Conservation (phyloP, 306 rosid genomes). For the Mimosa bimucronata region DNA sequence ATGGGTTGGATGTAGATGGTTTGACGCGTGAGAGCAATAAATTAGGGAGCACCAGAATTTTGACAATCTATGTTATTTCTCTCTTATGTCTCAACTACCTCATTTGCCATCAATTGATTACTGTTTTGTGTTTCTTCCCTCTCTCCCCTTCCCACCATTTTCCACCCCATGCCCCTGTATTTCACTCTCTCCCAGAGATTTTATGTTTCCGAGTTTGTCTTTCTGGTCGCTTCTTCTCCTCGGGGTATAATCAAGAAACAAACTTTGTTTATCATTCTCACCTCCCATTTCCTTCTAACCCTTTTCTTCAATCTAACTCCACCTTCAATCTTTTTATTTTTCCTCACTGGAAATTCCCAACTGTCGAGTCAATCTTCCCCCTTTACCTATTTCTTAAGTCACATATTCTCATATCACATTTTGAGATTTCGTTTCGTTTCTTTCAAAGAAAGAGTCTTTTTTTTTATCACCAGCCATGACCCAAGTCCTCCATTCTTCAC, state of each 20-base stretch:
- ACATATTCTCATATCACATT: background rate
- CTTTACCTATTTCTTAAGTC: slow-evolving; percentile 26
- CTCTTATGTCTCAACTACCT: background rate
- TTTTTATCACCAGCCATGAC: slow-evolving; percentile 77
- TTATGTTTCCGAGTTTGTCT: background rate
- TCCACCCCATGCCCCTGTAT: too few relatives aligned
- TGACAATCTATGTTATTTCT: background rate
- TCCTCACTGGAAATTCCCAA: slow-evolving; percentile 6
- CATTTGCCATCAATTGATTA: background rate
- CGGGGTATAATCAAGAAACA: slow-evolving; percentile 1
- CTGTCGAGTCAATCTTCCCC: slow-evolving; percentile 28
- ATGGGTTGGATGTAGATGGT: background rate
- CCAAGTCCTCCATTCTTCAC: slow-evolving; percentile 70
- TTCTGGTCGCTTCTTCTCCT: slow-evolving; percentile 42
- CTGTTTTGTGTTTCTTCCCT: background rate
- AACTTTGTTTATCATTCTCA: slow-evolving; percentile 58
- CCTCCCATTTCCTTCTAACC: slow-evolving; percentile 48
- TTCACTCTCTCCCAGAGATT: background rate
- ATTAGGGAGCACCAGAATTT: background rate
- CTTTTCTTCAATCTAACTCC: slow-evolving; percentile 51
- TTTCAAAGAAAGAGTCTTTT: slow-evolving; percentile 46
- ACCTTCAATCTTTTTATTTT: slow-evolving; percentile 33
- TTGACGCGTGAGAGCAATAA: background rate
- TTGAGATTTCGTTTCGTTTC: slow-evolving; percentile 38
- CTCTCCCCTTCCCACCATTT: background rate